These are phyloP conservation scores for Aspergillus sp. DNA, from an alignment of 2,329 filamentous ascomycete genomes.

Conservation along the genomic window DNA sequence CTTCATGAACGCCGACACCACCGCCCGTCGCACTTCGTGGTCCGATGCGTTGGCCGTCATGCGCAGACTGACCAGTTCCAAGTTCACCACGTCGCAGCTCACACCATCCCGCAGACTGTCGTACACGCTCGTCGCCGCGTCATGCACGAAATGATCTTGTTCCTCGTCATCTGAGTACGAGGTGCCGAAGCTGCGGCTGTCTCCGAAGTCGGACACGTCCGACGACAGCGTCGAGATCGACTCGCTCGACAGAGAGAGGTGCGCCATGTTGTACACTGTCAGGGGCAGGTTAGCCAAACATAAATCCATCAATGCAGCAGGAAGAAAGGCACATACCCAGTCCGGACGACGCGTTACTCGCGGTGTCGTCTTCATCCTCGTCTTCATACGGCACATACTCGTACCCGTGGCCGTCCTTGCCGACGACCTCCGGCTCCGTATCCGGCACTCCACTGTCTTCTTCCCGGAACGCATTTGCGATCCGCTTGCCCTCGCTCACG, in stretches of 20 bases:
- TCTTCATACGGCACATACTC: slow-evolving; percentile 66
- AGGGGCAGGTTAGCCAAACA: slow-evolving; percentile 10
- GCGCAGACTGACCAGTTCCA: slow-evolving; percentile 91
- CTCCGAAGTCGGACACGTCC: slow-evolving; percentile 45
- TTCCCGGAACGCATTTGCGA: slow-evolving; percentile 46
- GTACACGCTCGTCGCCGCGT: slow-evolving; percentile 81
- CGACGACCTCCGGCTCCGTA: slow-evolving; percentile 55
- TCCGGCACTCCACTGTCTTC: slow-evolving; percentile 41
- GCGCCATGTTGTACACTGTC: slow-evolving; percentile 51
- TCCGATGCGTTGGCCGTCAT: slow-evolving; percentile 90
- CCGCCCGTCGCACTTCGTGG: slow-evolving; percentile 78
- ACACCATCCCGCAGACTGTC: slow-evolving; percentile 74
- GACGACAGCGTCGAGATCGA: slow-evolving; percentile 66
- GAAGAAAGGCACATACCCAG: slow-evolving; percentile 26
- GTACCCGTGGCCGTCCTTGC: slow-evolving; percentile 58
- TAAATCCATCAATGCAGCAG: not conserved
- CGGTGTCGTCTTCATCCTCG: slow-evolving; percentile 63
- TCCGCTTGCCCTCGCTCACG: slow-evolving; percentile 38
- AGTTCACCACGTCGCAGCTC: slow-evolving; percentile 78
- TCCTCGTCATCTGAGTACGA: slow-evolving; percentile 64
- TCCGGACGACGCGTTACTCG: slow-evolving; percentile 54
- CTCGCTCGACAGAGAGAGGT: slow-evolving; percentile 44
- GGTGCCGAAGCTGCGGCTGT: slow-evolving; percentile 70
- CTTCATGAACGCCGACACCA: slow-evolving; percentile 81
- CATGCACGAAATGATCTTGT: slow-evolving; percentile 72